phyloP scores from a whole-genome alignment of 78 protist genomes.

The Chrysochromulina tobinii region DNA sequence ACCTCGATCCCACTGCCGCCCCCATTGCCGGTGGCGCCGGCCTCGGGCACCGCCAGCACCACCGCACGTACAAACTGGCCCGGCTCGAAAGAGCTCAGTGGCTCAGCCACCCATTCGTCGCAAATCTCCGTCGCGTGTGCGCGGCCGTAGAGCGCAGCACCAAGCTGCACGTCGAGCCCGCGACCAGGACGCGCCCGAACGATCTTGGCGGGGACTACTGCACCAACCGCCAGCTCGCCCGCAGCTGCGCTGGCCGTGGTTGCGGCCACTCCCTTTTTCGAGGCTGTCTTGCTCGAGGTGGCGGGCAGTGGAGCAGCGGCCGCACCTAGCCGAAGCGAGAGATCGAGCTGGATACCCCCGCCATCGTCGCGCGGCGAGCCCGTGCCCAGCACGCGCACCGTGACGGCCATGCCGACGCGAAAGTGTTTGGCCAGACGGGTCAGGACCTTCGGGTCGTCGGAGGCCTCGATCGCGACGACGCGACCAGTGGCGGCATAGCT shows the following conservation, averaged over 20 bases:
- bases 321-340: too few relatives aligned
- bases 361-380: not conserved
- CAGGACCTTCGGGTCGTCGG: not conserved
- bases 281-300: too few relatives aligned
- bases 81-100: not conserved
- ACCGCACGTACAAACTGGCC: not conserved
- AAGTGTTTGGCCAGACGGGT: not conserved
- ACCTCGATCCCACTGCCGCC: not conserved
- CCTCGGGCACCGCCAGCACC: not conserved
- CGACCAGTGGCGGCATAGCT: not conserved
- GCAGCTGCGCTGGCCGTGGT: too few relatives aligned
- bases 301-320: too few relatives aligned
- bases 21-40: not conserved
- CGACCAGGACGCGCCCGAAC: too few relatives aligned
- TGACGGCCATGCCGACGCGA: not conserved
- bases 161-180: not conserved
- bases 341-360: not conserved
- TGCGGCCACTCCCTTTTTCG: too few relatives aligned
- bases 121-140: not conserved
- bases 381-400: not conserved
- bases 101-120: not conserved
- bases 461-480: not conserved
- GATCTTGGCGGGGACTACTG: too few relatives aligned
- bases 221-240: too few relatives aligned
- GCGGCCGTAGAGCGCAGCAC: not conserved